Evolutionary conservation across 2,329 filamentous ascomycete genomes (phyloP), one percentile per base, ranked within the genome.

Genomic region (Peltaster fructicola): DNA sequence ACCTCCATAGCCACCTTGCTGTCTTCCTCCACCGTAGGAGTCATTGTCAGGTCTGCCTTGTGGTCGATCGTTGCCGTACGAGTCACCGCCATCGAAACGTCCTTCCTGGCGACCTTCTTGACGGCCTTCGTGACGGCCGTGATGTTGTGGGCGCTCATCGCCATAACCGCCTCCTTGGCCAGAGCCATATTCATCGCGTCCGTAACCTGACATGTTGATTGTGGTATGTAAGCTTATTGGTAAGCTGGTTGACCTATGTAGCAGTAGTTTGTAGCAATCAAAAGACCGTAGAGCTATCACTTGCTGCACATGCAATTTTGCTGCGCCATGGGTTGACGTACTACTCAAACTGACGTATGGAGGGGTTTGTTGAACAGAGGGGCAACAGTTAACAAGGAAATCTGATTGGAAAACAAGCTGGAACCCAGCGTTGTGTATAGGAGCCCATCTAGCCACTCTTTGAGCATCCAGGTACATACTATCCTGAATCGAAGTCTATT

Each of bases 191-290:
- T 27, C 31, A 16, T 30, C 25, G 21, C 26, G 13, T 27, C 48
- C 39, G 38, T 43, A 38, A 34, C 45, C 47, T 25, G 45, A 45
- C 45, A 48, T 48, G 29, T 17, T 41, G 22, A 13, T 18, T 18
- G 17, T 7, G 7, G 9, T 18, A 9, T 8, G 17, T 18, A 8
- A 18, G 7, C 9, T 18, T 7, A 8, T 18, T 18, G 17, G 17
- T 7, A 18, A 18, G 17, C 8, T 8, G 17, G 7, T 7, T 18
- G 17, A 18, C 9, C 9, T 18, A 18, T 18, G 17, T 7, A 18
- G 17, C 17, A 8, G 9, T 7, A 8, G 17, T 18, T 8, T 7
- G 9, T 11, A 20, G 11, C 9, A 9, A 20, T n/a, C 11, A n/a
- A 7, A 18, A 11, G 17, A n/a, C n/a, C 17, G 11, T 20, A 11